A percentile compares a stretch with the other conserved stretches of the same genome.
These are phyloP conservation scores for Sordariomycetes sp. DNA, from an alignment of 2,329 filamentous ascomycete genomes.

Conservation along the genomic window DNA sequence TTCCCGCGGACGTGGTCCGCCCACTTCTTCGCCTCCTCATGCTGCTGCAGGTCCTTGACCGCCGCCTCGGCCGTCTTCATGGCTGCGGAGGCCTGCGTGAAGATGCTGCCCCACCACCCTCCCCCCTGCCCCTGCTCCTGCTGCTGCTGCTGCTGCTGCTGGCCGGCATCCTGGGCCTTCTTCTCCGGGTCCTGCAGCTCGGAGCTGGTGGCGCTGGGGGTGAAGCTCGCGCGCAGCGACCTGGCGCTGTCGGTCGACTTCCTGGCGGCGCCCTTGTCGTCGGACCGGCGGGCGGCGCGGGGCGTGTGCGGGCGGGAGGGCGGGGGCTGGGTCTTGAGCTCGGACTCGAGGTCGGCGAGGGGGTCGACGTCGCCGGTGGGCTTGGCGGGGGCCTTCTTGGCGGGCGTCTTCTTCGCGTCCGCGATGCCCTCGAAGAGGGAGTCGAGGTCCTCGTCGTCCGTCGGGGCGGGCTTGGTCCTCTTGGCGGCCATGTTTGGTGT, in stretches of 20 bases:
- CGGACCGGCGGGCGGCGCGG: conserved; percentile 34
- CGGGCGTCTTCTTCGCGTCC: conserved; percentile 23
- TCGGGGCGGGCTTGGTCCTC: conserved; percentile 40
- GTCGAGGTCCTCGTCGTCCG: conserved; percentile 47
- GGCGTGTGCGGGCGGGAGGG: conserved; percentile 76
- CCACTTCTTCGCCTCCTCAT: conserved; percentile 94
- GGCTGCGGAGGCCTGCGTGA: conserved; percentile 73
- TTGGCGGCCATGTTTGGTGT: conserved; percentile 31
- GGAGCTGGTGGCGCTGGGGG: conserved; percentile 55
- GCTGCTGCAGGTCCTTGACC: conserved; percentile 90
- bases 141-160: conserved; percentile 25
- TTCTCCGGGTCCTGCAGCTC: conserved; percentile 45
- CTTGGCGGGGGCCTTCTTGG: conserved; percentile 38
- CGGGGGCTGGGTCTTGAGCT: conserved; percentile 60
- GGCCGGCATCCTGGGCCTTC: conserved; percentile 4
- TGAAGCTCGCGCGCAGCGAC: conserved; percentile 61
- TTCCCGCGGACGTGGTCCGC: conserved; percentile 89
- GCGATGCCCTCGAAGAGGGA: conserved; percentile 56
- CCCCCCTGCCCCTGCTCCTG: conserved; percentile 25
- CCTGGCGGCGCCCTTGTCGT: conserved; percentile 35
- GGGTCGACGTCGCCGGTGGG: conserved; percentile 56
- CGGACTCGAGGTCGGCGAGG: conserved; percentile 66
- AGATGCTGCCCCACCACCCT: conserved; percentile 81
- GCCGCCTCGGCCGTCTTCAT: conserved; percentile 89
- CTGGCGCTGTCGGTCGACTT: conserved; percentile 67